Base-by-base conservation (phyloP, 257 asterid species). In the Cinchona pubescens region DNA sequence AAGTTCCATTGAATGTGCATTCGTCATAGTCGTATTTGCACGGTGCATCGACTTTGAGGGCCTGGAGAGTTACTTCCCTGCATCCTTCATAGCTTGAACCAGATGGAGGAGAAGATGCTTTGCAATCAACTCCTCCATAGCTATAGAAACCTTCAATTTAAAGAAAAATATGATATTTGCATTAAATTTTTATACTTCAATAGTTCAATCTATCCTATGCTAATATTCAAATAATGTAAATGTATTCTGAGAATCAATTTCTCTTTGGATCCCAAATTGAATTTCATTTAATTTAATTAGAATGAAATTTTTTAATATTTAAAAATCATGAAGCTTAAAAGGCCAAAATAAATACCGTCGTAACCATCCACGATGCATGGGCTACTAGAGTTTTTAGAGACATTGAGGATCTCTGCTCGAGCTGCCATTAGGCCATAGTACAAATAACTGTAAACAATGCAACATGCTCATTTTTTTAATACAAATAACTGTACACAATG, bases 1-100 rank as follows among this genome's bases (percentile, higher is more conserved):
- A 86, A 10, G 78, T 55, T 13, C 92, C 93, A 65, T 81, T 64
- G 73, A 90, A 90, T 12, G 93, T 71, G 75, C 91, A 88, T 0
- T 80, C 71, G 2, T 12, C 60, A 69, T 85, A 72, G 0, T 74
- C n/a, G n/a, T n/a, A n/a, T n/a, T n/a, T 11, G 82, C 96, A 88
- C 0, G 85, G 69, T 5, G 86, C 83, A 1, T 80, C 64, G 10
- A 81, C 0, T 0, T 77, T 74, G 0, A 88, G 82, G 10, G 72
- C 55, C 62, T 84, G 75, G 9, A 62, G 34, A 7, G 75, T 40
- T 25, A 81, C 16, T 4, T 30, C 56, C 9, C 77, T 43, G 72
- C 96, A 90, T 19, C 40, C 75, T 21, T 30, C 67, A 70, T 81
- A 3, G 42, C 72, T 80, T 14, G 87, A 35, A 56, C 94, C 92